A percentile compares a stretch with the other conserved stretches of the same genome.
phyloP scores from a whole-genome alignment of 2,329 filamentous ascomycete genomes.

The Sphaerulina musiva region DNA sequence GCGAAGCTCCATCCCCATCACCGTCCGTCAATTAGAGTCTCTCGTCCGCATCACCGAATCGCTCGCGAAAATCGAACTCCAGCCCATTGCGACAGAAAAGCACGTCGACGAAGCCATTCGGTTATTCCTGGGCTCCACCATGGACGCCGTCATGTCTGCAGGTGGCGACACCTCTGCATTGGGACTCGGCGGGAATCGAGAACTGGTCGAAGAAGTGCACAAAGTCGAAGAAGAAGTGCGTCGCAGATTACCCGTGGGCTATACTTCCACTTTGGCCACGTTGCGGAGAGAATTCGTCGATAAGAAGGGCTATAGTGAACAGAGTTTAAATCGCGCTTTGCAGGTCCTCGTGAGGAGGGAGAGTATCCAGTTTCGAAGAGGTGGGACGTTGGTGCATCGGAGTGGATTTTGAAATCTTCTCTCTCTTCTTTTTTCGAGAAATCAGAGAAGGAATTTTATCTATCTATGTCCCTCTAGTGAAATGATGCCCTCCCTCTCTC shows the following conservation, averaged over 20 bases:
- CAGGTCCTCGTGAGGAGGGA: conserved; percentile 82
- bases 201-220: conserved; percentile 81
- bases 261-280: conserved; percentile 84
- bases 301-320: conserved; percentile 81
- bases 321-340: conserved; percentile 74
- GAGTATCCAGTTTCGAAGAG: conserved; percentile 73
- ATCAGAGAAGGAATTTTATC: too few relatives aligned
- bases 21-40: conserved; percentile 91
- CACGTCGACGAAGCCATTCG: conserved; percentile 98
- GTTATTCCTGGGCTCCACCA: conserved; percentile 90
- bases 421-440: too few relatives aligned
- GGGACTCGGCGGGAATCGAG: conserved; percentile 67
- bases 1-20: conserved; percentile 92
- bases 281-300: conserved; percentile 87
- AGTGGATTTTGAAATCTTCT: conserved; percentile 44
- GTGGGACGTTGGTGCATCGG: conserved; percentile 67
- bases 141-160: conserved; percentile 70
- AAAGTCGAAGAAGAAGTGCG: conserved; percentile 86
- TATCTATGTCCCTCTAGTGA: too few relatives aligned
- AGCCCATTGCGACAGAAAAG: conserved; percentile 75
- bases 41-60: conserved; percentile 97
- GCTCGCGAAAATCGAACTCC: conserved; percentile 82
- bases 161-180: conserved; percentile 64
- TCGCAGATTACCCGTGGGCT: conserved; percentile 78
- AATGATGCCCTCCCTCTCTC: too few relatives aligned